Evolutionary conservation across 495 filamentous ascomycete species (phyloP), one percentile per base, ranked within the genome.

Genomic region (Viridothelium virens): DNA sequence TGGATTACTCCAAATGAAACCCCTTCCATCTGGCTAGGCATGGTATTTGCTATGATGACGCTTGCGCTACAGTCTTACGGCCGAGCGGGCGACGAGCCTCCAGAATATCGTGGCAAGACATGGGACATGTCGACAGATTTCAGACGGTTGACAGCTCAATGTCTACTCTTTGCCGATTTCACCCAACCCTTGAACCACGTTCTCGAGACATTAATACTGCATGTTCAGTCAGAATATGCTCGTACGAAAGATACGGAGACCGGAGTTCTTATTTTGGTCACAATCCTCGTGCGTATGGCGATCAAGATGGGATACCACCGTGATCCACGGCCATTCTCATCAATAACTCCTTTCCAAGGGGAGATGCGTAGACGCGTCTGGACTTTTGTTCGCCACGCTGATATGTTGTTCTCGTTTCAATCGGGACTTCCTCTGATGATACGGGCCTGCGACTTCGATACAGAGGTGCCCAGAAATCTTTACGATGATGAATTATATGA

Each of bases 291-390:
- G 34, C 86, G 93, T 65, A 78, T 96, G 64, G 91, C 93, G 10
- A 91, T 97, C 82, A 84, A 91, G 36, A 96, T 96, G 91, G 94
- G 94, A 59, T 95, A 96, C 67, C 94, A 99, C 72, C 85, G 95
- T 65, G 94, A 99, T 74, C 85, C 90, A 14, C 89, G 88, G 71
- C 86, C 87, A 76, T 96, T 91, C 71, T 82, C 90, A 12, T 86
- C 86, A 62, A 87, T 99, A 68, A 85, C 86, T 3, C 89, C 91
- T 4, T 96, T 93, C 70, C 87, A 95, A 74, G 92, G 87, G 33
- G 94, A 99, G 76, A 92, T 97, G 85, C 84, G 94, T 64, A 83
- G 93, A 56, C 83, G 94, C 66, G 84, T 96, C 7, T 99, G 95
- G 94, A 83, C 88, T 1, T 85, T 93, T 70, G 84, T 99, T 18